Evolutionary conservation across 768 basidiomycete species (phyloP).

Genomic region (Clavulina sp.): DNA sequence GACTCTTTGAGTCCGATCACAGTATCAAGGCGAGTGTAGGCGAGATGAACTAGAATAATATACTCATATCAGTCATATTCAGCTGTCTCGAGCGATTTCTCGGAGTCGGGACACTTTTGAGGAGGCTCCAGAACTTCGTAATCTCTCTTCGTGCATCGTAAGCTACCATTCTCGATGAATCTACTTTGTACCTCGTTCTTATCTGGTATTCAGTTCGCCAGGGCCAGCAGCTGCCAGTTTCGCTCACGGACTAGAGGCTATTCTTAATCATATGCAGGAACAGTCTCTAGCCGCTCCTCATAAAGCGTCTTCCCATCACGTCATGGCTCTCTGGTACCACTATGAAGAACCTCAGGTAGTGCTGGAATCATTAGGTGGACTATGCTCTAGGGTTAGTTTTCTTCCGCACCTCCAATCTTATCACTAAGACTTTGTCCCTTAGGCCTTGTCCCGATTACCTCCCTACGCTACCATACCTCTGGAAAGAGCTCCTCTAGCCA

Average conservation of each 20-base stretch:
- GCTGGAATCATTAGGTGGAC: slow-evolving; percentile 32
- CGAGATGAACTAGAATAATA: neutral
- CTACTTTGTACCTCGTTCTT: slow-evolving; percentile 5
- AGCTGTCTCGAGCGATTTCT: slow-evolving; percentile 49
- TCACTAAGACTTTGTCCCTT: slow-evolving; percentile 2
- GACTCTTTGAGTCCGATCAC: slow-evolving; percentile 40
- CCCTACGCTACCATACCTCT: slow-evolving; percentile 21
- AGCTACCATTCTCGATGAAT: slow-evolving; percentile 3
- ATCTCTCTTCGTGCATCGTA: slow-evolving; percentile 34
- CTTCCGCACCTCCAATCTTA: slow-evolving; percentile 2
- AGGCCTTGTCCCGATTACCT: slow-evolving; percentile 17
- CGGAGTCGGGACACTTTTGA: slow-evolving; percentile 45
- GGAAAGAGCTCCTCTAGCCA: slow-evolving; percentile 35
- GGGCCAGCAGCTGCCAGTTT: slow-evolving; percentile 48
- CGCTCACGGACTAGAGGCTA: slow-evolving; percentile 41
- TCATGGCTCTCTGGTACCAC: slow-evolving; percentile 25
- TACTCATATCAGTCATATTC: neutral
- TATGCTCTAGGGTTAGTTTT: slow-evolving; percentile 38
- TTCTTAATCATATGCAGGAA: slow-evolving; percentile 32
- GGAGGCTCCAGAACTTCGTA: slow-evolving; percentile 44
- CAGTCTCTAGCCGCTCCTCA: slow-evolving; percentile 10
- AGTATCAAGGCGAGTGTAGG: slow-evolving; percentile 33
- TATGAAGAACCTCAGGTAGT: slow-evolving; percentile 34
- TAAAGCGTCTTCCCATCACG: slow-evolving; percentile 10
- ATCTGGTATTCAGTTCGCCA: slow-evolving; percentile 22